Evolutionary conservation across 257 asterid species (phyloP).

Genomic region (Nicotiana attenuata): DNA sequence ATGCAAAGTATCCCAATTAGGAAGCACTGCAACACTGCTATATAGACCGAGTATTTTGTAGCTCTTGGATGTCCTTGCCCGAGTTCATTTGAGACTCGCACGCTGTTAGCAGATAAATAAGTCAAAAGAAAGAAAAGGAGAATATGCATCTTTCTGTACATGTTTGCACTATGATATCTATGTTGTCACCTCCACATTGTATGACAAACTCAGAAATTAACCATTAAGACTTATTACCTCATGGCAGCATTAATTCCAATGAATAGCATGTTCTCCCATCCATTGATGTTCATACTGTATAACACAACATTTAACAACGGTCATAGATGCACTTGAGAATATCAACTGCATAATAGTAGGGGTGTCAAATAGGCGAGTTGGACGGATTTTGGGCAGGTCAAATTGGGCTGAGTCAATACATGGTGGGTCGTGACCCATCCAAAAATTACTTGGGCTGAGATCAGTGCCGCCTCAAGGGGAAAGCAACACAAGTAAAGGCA

Average conservation of each 20-base stretch:
- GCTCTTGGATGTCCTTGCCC: conserved; percentile 64
- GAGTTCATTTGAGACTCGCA: conserved; percentile 61
- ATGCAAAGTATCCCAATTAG: conserved; percentile 57
- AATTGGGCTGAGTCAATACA: too few relatives aligned
- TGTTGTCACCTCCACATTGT: too few relatives aligned
- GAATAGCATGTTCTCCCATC: conserved; percentile 58
- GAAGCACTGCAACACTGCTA: conserved; percentile 46
- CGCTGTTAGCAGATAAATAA: conserved; percentile 19
- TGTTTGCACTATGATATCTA: too few relatives aligned
- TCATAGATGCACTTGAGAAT: neutral
- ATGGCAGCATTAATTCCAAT: conserved; percentile 62
- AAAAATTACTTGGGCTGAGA: too few relatives aligned
- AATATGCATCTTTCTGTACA: too few relatives aligned
- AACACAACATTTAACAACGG: neutral
- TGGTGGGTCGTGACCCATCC: too few relatives aligned
- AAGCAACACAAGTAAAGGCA: too few relatives aligned
- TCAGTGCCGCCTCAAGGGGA: too few relatives aligned
- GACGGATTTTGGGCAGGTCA: too few relatives aligned
- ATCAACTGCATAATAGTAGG: neutral
- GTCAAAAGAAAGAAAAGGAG: neutral
- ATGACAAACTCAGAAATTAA: neutral
- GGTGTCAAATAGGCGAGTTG: too few relatives aligned
- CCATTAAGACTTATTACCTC: conserved; percentile 25
- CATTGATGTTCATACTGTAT: conserved; percentile 55
- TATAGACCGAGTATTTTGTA: conserved; percentile 39